Evolutionary conservation across 202 grass and related monocot species (phyloP).

Genomic region (Carex sylvatica): DNA sequence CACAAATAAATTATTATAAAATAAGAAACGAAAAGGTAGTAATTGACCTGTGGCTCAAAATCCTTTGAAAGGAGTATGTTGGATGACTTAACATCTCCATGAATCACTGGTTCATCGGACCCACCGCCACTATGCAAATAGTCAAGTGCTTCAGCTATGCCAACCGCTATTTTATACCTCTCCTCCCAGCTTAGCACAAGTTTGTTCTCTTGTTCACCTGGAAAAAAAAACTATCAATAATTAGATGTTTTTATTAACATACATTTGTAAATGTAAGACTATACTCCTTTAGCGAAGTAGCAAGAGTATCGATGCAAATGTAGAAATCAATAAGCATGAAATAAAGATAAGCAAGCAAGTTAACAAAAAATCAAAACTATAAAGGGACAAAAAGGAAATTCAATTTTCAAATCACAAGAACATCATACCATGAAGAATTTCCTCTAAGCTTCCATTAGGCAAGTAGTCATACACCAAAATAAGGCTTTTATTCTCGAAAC

Average conservation of each 20-base stretch:
- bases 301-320: background rate
- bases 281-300: background rate
- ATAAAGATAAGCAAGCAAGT: background rate
- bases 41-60: slow-evolving; percentile 55
- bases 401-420: background rate
- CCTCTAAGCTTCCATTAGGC: slow-evolving; percentile 69
- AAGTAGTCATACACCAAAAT: slow-evolving; percentile 83
- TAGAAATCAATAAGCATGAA: background rate
- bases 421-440: slow-evolving; percentile 72
- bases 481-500: slow-evolving; percentile 70
- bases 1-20: slow-evolving; percentile 9
- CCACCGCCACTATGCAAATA: slow-evolving; percentile 61
- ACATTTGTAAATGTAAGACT: background rate
- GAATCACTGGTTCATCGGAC: slow-evolving; percentile 58
- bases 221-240: slow-evolving; percentile 7
- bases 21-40: slow-evolving; percentile 3
- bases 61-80: slow-evolving; percentile 84
- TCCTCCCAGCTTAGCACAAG: slow-evolving; percentile 53
- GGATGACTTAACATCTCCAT: slow-evolving; percentile 93
- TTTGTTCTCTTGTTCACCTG: slow-evolving; percentile 48
- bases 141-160: slow-evolving; percentile 69
- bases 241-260: background rate
- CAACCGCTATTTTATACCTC: slow-evolving; percentile 70
- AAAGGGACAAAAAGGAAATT: background rate
- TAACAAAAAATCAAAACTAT: background rate